Base-by-base conservation (phyloP, 495 filamentous ascomycete species). In the Alectoria sarmentosa region DNA sequence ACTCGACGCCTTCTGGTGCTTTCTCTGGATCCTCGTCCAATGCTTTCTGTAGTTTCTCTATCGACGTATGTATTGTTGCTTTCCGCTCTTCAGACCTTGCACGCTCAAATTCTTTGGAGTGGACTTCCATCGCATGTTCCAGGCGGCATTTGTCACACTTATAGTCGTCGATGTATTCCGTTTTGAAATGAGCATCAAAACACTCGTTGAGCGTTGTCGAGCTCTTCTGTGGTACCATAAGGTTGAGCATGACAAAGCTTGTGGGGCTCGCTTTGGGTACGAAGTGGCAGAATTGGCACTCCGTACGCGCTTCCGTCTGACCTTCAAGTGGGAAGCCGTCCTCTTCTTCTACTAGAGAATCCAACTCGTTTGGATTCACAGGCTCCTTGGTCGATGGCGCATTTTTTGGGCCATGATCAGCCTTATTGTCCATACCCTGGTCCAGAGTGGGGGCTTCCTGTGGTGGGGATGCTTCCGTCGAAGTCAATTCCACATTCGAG, bases 161-260 rank as follows among this genome's bases (percentile, higher is more conserved):
- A 76, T 93, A 99, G 71, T 96, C 94, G 60, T 99, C 95, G 60
- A 99, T 96, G 71, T 90, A 88, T 70, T 99, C 94, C 0, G 88
- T 90, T 73, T 96, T 97, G 66, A 99, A 86, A 74, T 97, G 85
- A 23, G 88, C 89, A 74, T 99, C 94, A 64, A 98, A 92, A 72
- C 95, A 98, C 6, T 82, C 77, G 67, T 82, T 84, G 46, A 91
- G 79, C 11, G 84, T 84, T 3, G 88, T 84, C 11, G 82, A 84
- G 62, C 77, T 83, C 67, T 84, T 82, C 71, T 91, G 90, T 0
- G 94, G 94, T 5, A 99, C 95, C 66, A 92, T 90, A 48, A 99
- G 78, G 9, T 93, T 97, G 60, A 99, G 74, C 28, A 91, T 91
- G 75, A 96, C 93, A 73, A 99, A 99, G 1, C 86, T 86, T 23